Evolutionary conservation across 352 stramenopile species (phyloP), one percentile per base, ranked within the genome.

Genomic region (Thalassiosira pacifica): DNA sequence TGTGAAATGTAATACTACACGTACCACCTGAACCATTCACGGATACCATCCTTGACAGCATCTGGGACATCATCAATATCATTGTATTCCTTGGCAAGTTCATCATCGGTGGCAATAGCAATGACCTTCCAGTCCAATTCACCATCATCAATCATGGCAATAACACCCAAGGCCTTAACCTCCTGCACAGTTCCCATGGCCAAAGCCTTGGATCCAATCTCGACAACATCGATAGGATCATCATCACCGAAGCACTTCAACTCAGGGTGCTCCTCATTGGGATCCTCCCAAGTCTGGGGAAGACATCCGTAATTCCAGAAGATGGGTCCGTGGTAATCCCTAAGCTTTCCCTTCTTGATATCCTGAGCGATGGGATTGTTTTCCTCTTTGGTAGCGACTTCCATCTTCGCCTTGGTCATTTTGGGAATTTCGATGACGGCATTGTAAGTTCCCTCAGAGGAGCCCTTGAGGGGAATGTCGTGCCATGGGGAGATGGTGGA

Each of bases 91-190:
- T 90, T 87, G 18, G 98, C 98, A 48, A 99, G 92, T 65, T 98
- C 97, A 93, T 99, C 98, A 65, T 98, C 96, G 6, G 95, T 94
- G 80, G 96, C 96, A 90, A 99, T 98, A 64, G 96, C 97, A 88
- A 99, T 96, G 80, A 99, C 96, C 94, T 99, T 99, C 97, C 97
- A 99, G 93, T 99, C 98, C 77, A 98, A 97, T 92, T 99, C 98
- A 60, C 97, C 97, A 86, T 99, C 95, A 91, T 99, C 98, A 88
- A 99, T 99, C 97, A 99, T 99, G 67, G 96, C 98, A 57, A 99
- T 90, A 60, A 99, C 96, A 71, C 98, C 98, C 9, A 99, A 92
- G 57, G 98, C 92, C 88, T 99, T 99, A 77, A 99, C 97, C 22
- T 96, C 93, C 76, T 98, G 98, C 73, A 99, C 96, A 45, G 96